Evolutionary conservation across 495 filamentous ascomycete genomes (phyloP), one percentile per base, ranked within the genome.

Genomic region (Penicillium salamii): DNA sequence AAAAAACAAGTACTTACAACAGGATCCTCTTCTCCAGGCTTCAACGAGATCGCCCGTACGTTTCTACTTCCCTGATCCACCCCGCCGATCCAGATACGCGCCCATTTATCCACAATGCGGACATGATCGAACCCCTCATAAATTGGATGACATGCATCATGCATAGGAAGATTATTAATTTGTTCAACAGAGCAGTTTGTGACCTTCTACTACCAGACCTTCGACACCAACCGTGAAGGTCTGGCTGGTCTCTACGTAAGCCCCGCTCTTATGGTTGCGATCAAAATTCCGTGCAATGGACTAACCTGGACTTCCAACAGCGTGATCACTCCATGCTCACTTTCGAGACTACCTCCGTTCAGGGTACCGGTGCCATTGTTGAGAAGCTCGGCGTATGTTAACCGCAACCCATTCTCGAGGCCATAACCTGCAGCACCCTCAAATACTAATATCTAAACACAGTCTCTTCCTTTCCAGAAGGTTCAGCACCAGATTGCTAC

Each of bases 311-410:
- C 24, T 50, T 26, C 29, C 18, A 49, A 65, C 44, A 97, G 92
- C 84, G 90, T 50, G 80, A 85, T 1, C 64, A 85, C 35, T 97
- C 93, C 34, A 95, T 95, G 87, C 77, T 97, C 76, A 97, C 92
- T 20, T 97, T 96, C 64, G 88, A 98, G 79, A 80, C 71, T 28
- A 42, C 57, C 23, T 75, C 83, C 12, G 50, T 78, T 26, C 72
- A 77, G 53, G 91, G 91, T 50, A 65, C 71, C 3, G 50, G 18
- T 1, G 55, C 46, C 1, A 97, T 98, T 61, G 64, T 84, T 31
- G 80, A 88, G 62, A 96, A 97, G 78, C 76, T 96, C 46, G 58
- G 55, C 34, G 92, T 97, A 71, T 53, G 80, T 68, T 14, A 18
- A 18, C 20, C 32, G 36, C 18, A 26, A 35, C 6, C n/a, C n/a